Conservation (phyloP, 176 grass and related monocot species). For the Bromus sterilis region DNA sequence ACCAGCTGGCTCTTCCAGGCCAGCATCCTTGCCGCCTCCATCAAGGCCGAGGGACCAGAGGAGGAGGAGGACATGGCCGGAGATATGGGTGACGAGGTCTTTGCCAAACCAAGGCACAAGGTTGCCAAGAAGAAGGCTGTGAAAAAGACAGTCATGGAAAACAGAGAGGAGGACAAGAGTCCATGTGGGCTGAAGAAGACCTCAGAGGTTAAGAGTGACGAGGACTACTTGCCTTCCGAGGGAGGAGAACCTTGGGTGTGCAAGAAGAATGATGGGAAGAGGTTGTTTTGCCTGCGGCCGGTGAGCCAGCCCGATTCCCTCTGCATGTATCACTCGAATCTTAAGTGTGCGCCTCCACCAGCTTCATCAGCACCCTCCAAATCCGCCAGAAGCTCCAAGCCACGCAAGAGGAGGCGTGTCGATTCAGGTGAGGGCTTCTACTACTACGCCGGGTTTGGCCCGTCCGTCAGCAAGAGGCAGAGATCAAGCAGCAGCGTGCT, state of each 20-base stretch:
- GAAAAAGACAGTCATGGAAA: not conserved
- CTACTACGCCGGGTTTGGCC: constrained; percentile 53
- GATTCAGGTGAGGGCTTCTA: constrained; percentile 32
- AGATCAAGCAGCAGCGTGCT: constrained; percentile 2
- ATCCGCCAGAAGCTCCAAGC: not conserved
- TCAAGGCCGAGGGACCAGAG: not conserved
- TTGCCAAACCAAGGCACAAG: not conserved
- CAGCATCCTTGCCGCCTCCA: not conserved
- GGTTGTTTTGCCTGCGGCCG: constrained; percentile 19
- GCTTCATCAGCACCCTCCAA: not conserved
- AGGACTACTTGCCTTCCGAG: not conserved
- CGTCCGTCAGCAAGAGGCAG: constrained; percentile 36
- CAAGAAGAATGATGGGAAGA: constrained; percentile 54
- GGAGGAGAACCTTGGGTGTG: not conserved
- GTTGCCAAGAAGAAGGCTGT: not conserved
- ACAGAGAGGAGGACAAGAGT: not conserved
- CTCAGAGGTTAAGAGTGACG: constrained; percentile 8
- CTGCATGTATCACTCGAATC: constrained; percentile 34
- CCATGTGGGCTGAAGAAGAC: not conserved
- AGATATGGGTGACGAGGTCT: not conserved
- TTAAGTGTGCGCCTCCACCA: not conserved
- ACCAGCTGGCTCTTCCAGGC: constrained; percentile 26
- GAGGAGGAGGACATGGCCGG: not conserved
- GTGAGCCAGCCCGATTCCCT: constrained; percentile 22
- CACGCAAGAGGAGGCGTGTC: constrained; percentile 15